Evolutionary conservation across 768 basidiomycete genomes (phyloP).

Genomic region (Chlorophyllum brunneum): DNA sequence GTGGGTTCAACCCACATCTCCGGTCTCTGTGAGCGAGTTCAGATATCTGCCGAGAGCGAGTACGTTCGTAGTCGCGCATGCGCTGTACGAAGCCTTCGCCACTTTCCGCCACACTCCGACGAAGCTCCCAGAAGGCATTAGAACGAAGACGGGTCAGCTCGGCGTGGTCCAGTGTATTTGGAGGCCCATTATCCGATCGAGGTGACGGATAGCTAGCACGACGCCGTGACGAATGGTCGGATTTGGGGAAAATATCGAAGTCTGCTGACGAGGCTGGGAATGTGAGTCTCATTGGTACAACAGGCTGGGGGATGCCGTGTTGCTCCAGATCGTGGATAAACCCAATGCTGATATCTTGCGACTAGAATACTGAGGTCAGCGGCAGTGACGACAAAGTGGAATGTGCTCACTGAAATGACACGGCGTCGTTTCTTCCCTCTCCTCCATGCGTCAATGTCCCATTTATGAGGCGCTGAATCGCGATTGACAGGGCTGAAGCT

Average conservation of each 20-base stretch:
- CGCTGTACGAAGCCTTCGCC: conserved; percentile 66
- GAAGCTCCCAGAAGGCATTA: conserved; percentile 63
- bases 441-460: conserved; percentile 51
- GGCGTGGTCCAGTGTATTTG: conserved; percentile 13
- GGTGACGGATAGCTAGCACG: conserved; percentile 12
- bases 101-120: conserved; percentile 54
- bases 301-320: conserved; percentile 24
- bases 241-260: conserved; percentile 39
- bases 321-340: conserved; percentile 17
- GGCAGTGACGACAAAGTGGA: not conserved
- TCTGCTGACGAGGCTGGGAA: conserved; percentile 49
- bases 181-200: conserved; percentile 2
- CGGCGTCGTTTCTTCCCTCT: conserved; percentile 52
- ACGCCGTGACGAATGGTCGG: conserved; percentile 8
- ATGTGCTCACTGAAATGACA: conserved; percentile 36
- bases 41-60: conserved; percentile 31
- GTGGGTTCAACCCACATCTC: conserved; percentile 27
- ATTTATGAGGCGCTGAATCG: conserved; percentile 32
- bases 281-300: conserved; percentile 18
- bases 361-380: conserved; percentile 1
- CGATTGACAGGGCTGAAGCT: conserved; percentile 24
- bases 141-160: conserved; percentile 43
- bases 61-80: conserved; percentile 70
- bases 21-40: conserved; percentile 24
- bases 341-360: conserved; percentile 3